Percentiles rank a stretch among this genome's conserved stretches.
Evolutionary conservation across 768 basidiomycete genomes (phyloP).

Genomic region (Rhodocollybia butyracea): DNA sequence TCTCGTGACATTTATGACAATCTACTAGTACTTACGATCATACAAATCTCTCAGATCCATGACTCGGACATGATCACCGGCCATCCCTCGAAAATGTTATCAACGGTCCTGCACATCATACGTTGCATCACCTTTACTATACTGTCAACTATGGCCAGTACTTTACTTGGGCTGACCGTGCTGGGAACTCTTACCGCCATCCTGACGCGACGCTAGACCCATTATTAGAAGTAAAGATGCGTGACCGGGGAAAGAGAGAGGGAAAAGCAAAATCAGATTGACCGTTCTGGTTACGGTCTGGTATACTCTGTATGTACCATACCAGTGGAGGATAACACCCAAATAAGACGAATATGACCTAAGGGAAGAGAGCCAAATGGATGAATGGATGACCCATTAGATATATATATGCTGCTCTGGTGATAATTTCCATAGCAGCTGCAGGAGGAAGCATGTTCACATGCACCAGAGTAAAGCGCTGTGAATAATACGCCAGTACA

Average conservation of each 20-base stretch:
- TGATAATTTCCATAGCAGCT: no score
- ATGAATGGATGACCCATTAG: no score
- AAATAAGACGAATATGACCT: no score
- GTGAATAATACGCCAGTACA: no score
- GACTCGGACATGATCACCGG: constrained; percentile 99
- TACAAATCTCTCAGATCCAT: constrained; percentile 76
- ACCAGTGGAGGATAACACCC: no score
- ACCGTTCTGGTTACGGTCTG: no score
- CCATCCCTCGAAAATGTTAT: constrained; percentile 84
- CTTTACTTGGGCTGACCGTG: constrained; percentile 92
- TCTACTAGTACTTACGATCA: not conserved
- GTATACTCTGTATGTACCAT: no score
- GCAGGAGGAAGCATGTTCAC: no score
- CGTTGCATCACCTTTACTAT: constrained; percentile 95
- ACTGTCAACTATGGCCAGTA: constrained; percentile 98
- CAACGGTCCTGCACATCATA: constrained; percentile 99
- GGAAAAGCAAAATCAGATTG: not conserved
- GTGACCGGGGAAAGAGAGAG: constrained; percentile 11
- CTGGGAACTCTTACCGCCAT: constrained; percentile 83
- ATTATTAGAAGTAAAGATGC: constrained; percentile 57
- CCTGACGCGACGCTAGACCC: constrained; percentile 86
- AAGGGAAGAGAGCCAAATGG: no score
- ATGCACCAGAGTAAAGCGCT: no score
- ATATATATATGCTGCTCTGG: no score
- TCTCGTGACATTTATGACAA: no score